A percentile compares a stretch with the other conserved stretches of the same genome.
These are phyloP conservation scores for Zopfochytrium polystomum DNA, from an alignment of 371 early-diverging fungal species.

Conservation along the genomic window DNA sequence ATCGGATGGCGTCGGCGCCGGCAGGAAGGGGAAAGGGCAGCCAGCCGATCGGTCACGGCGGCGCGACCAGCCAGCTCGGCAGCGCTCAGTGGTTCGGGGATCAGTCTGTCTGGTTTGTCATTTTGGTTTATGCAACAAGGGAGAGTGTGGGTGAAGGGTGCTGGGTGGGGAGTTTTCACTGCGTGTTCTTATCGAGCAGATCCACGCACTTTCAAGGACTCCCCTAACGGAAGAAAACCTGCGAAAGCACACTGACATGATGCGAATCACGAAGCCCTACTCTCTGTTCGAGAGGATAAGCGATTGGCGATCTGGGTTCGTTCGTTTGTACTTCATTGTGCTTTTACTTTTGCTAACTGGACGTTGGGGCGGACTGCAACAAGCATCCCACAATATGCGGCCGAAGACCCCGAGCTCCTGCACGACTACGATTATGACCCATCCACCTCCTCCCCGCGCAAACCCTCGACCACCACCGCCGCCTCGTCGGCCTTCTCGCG, in stretches of 20 bases:
- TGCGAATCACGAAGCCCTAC: slow-evolving; percentile 10
- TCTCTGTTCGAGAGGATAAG: slow-evolving; percentile 21
- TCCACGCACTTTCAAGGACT: too few species aligned
- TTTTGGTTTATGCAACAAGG: too few species aligned
- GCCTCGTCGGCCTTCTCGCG: not conserved
- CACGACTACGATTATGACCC: slow-evolving; percentile 6
- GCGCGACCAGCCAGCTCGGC: too few species aligned
- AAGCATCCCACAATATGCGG: slow-evolving; percentile 1
- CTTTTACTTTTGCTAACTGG: not conserved
- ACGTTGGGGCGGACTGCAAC: not conserved
- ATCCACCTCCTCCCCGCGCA: not conserved
- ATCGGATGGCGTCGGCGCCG: too few species aligned
- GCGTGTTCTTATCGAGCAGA: too few species aligned
- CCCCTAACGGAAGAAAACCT: slow-evolving; percentile 22
- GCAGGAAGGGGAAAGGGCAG: too few species aligned
- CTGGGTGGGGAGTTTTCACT: too few species aligned
- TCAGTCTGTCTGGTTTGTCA: too few species aligned
- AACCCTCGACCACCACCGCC: slow-evolving; percentile 5
- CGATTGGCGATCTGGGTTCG: slow-evolving; percentile 19
- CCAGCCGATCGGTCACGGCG: too few species aligned
- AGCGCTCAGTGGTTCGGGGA: too few species aligned
- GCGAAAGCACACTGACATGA: slow-evolving; percentile 10
- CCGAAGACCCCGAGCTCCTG: not conserved
- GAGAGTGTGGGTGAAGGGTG: too few species aligned
- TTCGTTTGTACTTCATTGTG: not conserved